A percentile compares a stretch with the other conserved stretches of the same genome.
Conservation (phyloP, 2,329 filamentous ascomycete species). For the Dactylellina cionopaga region DNA sequence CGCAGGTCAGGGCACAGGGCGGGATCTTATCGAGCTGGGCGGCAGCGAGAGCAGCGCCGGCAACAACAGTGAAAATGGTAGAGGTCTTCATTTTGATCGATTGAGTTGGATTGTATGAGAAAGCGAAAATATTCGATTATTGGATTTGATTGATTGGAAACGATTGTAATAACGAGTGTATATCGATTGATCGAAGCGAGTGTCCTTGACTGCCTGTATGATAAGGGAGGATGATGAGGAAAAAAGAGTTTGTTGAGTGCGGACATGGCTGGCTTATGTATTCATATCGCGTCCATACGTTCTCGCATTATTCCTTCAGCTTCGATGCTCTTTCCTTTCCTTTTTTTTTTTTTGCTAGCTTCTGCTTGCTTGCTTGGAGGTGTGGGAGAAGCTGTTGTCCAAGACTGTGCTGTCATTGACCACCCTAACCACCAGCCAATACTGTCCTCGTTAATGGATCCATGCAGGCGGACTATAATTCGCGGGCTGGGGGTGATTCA, state of each 20-base stretch:
- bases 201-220: slow-evolving; percentile 41
- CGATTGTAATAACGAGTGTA: slow-evolving; percentile 51
- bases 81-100: slow-evolving; percentile 52
- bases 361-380: not conserved
- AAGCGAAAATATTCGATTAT: slow-evolving; percentile 29
- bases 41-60: slow-evolving; percentile 41
- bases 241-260: slow-evolving; percentile 24
- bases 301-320: slow-evolving; percentile 1
- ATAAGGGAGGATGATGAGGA: slow-evolving; percentile 28
- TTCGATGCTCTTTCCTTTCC: slow-evolving; percentile 11
- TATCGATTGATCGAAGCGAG: slow-evolving; percentile 52
- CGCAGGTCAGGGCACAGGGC: slow-evolving; percentile 42
- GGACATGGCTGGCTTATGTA: slow-evolving; percentile 40
- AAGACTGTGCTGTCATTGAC: slow-evolving; percentile 45
- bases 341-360: slow-evolving; percentile 23
- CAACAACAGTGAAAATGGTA: slow-evolving; percentile 34
- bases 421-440: slow-evolving; percentile 29
- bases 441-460: slow-evolving; percentile 9
- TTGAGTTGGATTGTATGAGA: slow-evolving; percentile 26
- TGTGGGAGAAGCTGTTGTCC: slow-evolving; percentile 35
- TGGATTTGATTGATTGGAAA: slow-evolving; percentile 19
- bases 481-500: slow-evolving; percentile 34
- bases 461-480: slow-evolving; percentile 45
- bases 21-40: slow-evolving; percentile 45
- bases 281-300: slow-evolving; percentile 29